Conservation (phyloP, 805 yeast genomes). For the Dipodascus albidus region DNA sequence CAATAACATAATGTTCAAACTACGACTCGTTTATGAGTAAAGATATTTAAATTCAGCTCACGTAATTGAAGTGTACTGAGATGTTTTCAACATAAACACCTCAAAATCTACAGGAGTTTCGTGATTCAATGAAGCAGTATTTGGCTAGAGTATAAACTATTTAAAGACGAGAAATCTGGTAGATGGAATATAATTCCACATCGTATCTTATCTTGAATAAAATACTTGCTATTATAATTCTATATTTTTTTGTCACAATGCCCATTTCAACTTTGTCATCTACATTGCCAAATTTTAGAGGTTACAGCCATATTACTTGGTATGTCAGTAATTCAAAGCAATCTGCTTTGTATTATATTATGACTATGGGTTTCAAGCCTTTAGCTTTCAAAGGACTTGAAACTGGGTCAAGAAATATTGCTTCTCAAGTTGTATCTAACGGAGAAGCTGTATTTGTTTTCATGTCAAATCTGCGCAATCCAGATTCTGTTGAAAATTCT, state of each 20-base stretch:
- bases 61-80: no score
- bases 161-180: not conserved
- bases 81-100: not conserved
- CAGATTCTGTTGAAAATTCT: conserved; percentile 3
- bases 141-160: not conserved
- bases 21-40: no score
- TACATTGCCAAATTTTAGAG: conserved; percentile 14
- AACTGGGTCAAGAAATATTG: conserved; percentile 44
- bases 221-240: no score
- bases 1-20: no score
- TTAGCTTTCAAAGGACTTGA: conserved; percentile 60
- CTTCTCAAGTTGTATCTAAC: conserved; percentile 51
- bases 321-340: conserved; percentile 65
- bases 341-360: conserved; percentile 42
- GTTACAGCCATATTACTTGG: conserved; percentile 59
- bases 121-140: not conserved
- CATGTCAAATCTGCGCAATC: conserved; percentile 26
- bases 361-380: conserved; percentile 50
- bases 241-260: not conserved
- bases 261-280: not conserved
- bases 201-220: no score
- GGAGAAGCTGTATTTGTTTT: conserved; percentile 42
- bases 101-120: not conserved
- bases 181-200: no score
- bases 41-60: no score